A percentile compares a stretch with the other conserved stretches of the same genome.
phyloP scores from a whole-genome alignment of 2,329 filamentous ascomycete genomes.

The Pseudonectria foliicola region DNA sequence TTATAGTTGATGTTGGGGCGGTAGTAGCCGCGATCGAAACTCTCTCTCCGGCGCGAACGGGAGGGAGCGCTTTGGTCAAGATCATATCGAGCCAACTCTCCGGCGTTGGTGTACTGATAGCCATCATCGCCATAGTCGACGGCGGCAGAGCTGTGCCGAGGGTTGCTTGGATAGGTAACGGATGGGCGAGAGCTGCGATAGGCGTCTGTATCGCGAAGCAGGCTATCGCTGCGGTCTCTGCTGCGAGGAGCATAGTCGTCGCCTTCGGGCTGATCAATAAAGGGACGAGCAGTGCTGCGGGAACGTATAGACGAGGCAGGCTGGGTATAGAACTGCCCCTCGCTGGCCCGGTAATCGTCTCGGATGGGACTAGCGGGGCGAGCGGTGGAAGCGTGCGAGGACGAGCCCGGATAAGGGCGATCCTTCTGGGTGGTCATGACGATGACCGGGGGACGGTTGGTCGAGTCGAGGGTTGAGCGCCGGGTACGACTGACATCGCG shows the following conservation, averaged over 20 bases:
- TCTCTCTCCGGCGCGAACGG: constrained; percentile 42
- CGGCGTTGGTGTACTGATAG: constrained; percentile 58
- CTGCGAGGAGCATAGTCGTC: constrained; percentile 42
- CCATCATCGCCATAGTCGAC: constrained; percentile 52
- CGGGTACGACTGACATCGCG: constrained; percentile 43
- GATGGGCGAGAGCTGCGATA: constrained; percentile 42
- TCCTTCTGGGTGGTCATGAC: constrained; percentile 47
- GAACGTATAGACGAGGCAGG: constrained; percentile 52
- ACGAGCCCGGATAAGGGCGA: constrained; percentile 30
- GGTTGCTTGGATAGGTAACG: constrained; percentile 36
- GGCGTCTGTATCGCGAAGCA: constrained; percentile 35
- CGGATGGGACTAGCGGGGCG: constrained; percentile 39
- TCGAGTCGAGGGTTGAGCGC: constrained; percentile 46
- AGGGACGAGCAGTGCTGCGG: constrained; percentile 39
- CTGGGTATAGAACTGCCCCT: constrained; percentile 45
- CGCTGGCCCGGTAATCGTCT: constrained; percentile 46
- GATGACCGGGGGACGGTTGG: constrained; percentile 46
- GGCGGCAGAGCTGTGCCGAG: constrained; percentile 35
- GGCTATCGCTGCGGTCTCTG: constrained; percentile 41
- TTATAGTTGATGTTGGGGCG: constrained; percentile 48
- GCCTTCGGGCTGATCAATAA: constrained; percentile 42
- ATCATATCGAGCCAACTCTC: constrained; percentile 55
- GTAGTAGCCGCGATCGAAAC: constrained; percentile 47
- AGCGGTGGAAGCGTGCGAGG: constrained; percentile 31
- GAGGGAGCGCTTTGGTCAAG: constrained; percentile 43